Base-by-base conservation (phyloP, 176 grass and related monocot species). In the Typha latifolia region DNA sequence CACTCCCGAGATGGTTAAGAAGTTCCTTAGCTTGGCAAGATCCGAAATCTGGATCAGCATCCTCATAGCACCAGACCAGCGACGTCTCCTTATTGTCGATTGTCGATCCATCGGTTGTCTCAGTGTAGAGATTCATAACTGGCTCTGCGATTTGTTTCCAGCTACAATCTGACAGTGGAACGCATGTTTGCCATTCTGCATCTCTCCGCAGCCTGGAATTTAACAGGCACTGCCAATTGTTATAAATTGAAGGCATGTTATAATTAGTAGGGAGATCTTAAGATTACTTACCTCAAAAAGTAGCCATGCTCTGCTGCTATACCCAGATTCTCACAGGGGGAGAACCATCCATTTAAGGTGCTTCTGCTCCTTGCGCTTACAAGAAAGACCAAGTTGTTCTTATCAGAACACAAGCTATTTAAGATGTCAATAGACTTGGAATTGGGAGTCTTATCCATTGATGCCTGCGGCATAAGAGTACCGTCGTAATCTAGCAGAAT, bases 401-500 rank as follows among this genome's bases (percentile, higher is more conserved):
- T 72, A 31, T 62, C 55, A 26, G 15, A 20, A 15, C 53, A 72
- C 4, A 72, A 57, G 51, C 12, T 48, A 23, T 72, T 48, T 6
- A 72, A 48, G 32, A 49, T 72, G 21, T 18, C 57, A 34, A 72
- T 62, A 26, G 37, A 19, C 11, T 48, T 57, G 0, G 12, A 3
- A 13, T 12, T 48, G 2, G 69, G 69, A 13, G 11, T 62, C 56
- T 48, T 72, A 34, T 62, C 48, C 32, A 72, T 18, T 18, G 53
- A 26, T 62, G 69, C 21, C 55, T 61, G 53, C 15, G 69, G 19
- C 34, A 72, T 20, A 32, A 72, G 48, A 8, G 69, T 72, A 24
- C 69, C 69, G 48, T 72, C 69, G 12, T 72, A 72, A 61, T 72
- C 69, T 37, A 72, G 32, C 31, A 72, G 57, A 57, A 72, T 62